Evolutionary conservation across 371 early-diverging fungal species (phyloP).

Genomic region (Mucor racemosus): DNA sequence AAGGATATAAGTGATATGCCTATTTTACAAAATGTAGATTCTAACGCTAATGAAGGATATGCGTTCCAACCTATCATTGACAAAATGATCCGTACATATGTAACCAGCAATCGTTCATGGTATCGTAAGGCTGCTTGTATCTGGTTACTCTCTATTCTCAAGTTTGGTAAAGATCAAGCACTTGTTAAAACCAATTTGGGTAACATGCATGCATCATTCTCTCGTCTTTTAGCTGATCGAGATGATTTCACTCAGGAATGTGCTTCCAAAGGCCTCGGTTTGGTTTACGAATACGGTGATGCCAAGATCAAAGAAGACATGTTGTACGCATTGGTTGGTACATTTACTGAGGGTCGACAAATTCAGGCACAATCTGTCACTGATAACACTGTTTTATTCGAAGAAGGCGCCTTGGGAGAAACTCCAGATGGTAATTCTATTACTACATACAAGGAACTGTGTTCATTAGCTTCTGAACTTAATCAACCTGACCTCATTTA

Average conservation of each 20-base stretch:
- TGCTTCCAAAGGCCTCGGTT: constrained; percentile 87
- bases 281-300: constrained; percentile 88
- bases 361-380: constrained; percentile 74
- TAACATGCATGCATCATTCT: constrained; percentile 72
- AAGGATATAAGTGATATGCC: constrained; percentile 65
- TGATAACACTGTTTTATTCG: constrained; percentile 79
- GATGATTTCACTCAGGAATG: constrained; percentile 86
- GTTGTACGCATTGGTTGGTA: constrained; percentile 64
- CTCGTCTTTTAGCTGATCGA: constrained; percentile 76
- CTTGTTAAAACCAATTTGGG: constrained; percentile 59
- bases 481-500: constrained; percentile 95
- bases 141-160: constrained; percentile 85
- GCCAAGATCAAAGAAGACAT: constrained; percentile 68
- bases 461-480: constrained; percentile 89
- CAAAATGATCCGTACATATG: constrained; percentile 58
- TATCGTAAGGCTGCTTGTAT: constrained; percentile 82
- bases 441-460: constrained; percentile 84
- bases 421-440: constrained; percentile 84
- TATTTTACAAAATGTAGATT: constrained; percentile 16
- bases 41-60: constrained; percentile 1
- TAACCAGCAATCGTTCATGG: constrained; percentile 59
- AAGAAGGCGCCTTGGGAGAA: constrained; percentile 70
- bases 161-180: constrained; percentile 66
- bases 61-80: constrained; percentile 49
- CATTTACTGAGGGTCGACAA: constrained; percentile 61